Percentiles rank a stretch among this genome's conserved stretches.
phyloP scores from a whole-genome alignment of 805 yeast species.

The Metschnikowia henanensis region DNA sequence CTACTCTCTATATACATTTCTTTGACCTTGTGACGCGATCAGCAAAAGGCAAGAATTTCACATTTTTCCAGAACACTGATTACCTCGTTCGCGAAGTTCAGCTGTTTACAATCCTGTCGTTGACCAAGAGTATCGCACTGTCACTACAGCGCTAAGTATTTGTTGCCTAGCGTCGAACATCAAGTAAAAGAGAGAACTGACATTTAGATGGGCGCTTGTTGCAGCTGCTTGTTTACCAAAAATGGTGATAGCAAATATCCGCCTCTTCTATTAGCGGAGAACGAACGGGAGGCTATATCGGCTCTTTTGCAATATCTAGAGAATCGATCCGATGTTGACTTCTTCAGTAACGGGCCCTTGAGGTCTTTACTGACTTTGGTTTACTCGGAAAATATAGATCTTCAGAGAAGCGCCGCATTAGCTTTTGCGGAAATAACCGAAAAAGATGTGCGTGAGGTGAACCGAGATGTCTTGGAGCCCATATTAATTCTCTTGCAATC shows the following conservation, averaged over 20 bases:
- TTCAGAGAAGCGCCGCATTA: conserved; percentile 95
- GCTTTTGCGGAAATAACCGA: conserved; percentile 99
- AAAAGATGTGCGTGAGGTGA: conserved; percentile 89
- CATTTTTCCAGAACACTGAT: too few species aligned
- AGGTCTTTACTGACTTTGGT: conserved; percentile 90
- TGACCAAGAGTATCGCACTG: background rate
- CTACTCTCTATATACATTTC: background rate
- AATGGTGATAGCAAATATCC: conserved; percentile 64
- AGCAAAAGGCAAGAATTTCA: too few species aligned
- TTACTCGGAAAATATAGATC: conserved; percentile 90
- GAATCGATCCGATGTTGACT: conserved; percentile 83
- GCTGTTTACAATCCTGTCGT: too few species aligned
- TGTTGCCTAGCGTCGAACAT: background rate
- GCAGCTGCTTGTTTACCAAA: conserved; percentile 41
- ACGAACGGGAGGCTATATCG: conserved; percentile 95
- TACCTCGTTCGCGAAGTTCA: too few species aligned
- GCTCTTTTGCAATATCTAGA: conserved; percentile 86
- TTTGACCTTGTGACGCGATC: too few species aligned
- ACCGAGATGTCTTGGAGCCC: conserved; percentile 90
- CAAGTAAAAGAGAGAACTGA: background rate
- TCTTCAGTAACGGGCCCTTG: conserved; percentile 82
- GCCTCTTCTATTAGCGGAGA: conserved; percentile 81
- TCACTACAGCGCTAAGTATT: background rate
- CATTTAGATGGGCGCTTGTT: conserved; percentile 49
- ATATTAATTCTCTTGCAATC: conserved; percentile 83